Conservation (phyloP, 148 eudicot genomes). For the Camellia sinensis region DNA sequence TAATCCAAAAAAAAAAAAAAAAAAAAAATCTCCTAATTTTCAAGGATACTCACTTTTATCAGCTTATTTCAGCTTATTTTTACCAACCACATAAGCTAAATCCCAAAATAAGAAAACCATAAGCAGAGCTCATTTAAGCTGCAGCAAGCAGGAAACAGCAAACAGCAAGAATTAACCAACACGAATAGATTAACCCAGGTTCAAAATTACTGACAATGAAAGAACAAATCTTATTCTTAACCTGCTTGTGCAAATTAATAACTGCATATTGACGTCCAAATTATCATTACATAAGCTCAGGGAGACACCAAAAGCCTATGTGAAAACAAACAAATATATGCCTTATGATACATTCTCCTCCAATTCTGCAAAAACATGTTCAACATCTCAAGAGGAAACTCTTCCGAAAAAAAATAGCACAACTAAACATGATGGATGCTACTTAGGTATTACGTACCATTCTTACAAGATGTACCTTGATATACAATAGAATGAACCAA, state of each 20-base stretch:
- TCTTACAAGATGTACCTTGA: background rate
- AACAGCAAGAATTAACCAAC: background rate
- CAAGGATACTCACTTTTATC: no score
- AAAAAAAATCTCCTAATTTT: no score
- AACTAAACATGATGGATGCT: background rate
- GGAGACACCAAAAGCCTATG: background rate
- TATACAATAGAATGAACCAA: background rate
- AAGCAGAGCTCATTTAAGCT: no score
- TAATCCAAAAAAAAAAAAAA: no score
- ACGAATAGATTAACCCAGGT: background rate
- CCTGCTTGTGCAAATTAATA: background rate
- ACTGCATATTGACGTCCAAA: background rate
- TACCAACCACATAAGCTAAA: no score
- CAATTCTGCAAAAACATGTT: conserved; percentile 3
- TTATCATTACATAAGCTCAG: background rate
- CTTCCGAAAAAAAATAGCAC: background rate
- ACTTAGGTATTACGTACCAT: background rate
- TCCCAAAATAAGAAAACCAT: no score
- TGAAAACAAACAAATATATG: background rate
- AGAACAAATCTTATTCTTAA: background rate
- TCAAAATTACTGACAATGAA: background rate
- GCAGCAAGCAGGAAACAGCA: no score
- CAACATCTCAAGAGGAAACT: background rate
- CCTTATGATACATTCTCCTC: background rate
- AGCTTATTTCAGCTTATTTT: no score